A percentile compares a stretch with the other conserved stretches of the same genome.
These are phyloP conservation scores for Pilatotrama ljubarskyi DNA, from an alignment of 768 basidiomycete species.

Conservation along the genomic window DNA sequence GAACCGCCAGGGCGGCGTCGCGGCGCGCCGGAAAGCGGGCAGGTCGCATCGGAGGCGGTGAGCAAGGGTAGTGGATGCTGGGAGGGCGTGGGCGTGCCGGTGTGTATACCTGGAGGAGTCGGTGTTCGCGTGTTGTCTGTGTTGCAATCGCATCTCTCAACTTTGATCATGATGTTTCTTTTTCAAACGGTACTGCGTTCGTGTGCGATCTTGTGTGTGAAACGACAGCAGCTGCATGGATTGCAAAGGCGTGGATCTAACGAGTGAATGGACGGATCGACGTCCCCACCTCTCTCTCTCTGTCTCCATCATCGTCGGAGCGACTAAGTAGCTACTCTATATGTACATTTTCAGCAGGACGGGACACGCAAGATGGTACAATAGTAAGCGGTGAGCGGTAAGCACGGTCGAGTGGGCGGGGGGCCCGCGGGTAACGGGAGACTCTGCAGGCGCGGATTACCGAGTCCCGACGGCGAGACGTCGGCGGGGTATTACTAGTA, in stretches of 20 bases:
- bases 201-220: background rate
- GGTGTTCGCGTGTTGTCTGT: background rate
- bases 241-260: background rate
- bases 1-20: conserved; percentile 67
- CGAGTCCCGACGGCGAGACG: background rate
- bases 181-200: background rate
- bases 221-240: conserved; percentile 9
- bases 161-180: background rate
- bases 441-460: background rate
- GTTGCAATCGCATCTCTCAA: background rate
- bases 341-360: background rate
- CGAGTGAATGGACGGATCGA: background rate
- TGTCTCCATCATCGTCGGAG: background rate
- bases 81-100: too few relatives aligned
- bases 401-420: background rate
- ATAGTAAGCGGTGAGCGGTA: background rate
- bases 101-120: background rate
- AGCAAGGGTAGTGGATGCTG: conserved; percentile 24
- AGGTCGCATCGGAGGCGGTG: conserved; percentile 70
- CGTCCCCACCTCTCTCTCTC: background rate
- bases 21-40: conserved; percentile 66
- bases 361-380: background rate
- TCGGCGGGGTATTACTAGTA: conserved; percentile 12
- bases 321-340: background rate
- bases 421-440: background rate